A percentile compares a stretch with the other conserved stretches of the same genome.
Conservation (phyloP, 331 rosid genomes). For the Stylosanthes scabra region DNA sequence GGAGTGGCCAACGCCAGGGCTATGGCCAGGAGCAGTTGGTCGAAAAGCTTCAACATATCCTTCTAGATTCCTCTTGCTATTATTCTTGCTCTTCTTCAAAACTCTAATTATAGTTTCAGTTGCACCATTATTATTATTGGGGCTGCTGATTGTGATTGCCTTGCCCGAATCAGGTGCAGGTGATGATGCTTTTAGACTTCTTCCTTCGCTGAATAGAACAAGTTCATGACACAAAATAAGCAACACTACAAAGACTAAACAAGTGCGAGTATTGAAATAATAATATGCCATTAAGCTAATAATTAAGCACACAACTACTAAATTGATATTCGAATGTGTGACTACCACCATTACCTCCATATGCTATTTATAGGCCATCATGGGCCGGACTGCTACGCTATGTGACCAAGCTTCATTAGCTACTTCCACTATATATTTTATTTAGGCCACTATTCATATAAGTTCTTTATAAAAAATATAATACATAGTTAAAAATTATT, state of each 20-base stretch:
- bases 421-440: no score
- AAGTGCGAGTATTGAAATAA: slow-evolving; percentile 21
- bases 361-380: slow-evolving; percentile 33
- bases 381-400: no score
- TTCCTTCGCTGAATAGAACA: slow-evolving; percentile 37
- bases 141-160: no score
- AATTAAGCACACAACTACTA: no score
- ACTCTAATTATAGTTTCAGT: no score
- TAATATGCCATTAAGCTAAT: no score
- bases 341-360: neutral
- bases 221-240: slow-evolving; percentile 39
- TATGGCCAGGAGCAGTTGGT: slow-evolving; percentile 60
- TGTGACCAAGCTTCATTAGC: no score
- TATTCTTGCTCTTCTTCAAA: neutral
- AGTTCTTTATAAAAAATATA: no score
- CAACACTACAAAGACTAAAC: slow-evolving; percentile 38
- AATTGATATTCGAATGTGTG: slow-evolving; percentile 19
- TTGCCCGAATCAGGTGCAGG: no score
- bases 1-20: slow-evolving; percentile 59
- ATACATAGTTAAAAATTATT: no score
- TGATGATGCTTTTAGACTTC: slow-evolving; percentile 39
- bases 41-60: slow-evolving; percentile 60
- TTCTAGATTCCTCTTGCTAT: slow-evolving; percentile 11
- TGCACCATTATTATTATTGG: no score
- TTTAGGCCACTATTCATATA: no score